Evolutionary conservation across 331 rosid genomes (phyloP).

Genomic region (Stylosanthes scabra): DNA sequence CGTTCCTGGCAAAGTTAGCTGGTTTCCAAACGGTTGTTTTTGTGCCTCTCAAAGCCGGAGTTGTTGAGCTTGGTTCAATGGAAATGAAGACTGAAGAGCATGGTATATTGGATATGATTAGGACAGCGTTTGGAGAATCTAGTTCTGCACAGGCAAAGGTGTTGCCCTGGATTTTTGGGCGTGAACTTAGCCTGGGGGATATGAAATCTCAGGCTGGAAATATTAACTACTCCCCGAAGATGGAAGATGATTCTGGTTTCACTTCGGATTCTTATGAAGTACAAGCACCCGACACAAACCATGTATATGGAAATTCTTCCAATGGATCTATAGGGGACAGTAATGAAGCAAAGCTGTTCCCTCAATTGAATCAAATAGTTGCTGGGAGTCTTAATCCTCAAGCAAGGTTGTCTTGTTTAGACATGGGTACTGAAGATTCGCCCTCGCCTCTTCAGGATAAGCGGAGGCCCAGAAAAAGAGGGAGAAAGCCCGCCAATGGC

Average conservation of each 20-base stretch:
- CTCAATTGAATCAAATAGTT: constrained; percentile 62
- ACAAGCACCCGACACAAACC: constrained; percentile 61
- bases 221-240: constrained; percentile 80
- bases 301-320: constrained; percentile 66
- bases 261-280: constrained; percentile 74
- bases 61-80: constrained; percentile 79
- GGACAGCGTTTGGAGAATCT: constrained; percentile 61
- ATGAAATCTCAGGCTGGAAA: constrained; percentile 68
- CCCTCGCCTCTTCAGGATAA: constrained; percentile 70
- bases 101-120: constrained; percentile 60
- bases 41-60: constrained; percentile 83
- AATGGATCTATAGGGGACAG: constrained; percentile 68
- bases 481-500: constrained; percentile 96
- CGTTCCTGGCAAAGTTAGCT: constrained; percentile 62
- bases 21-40: constrained; percentile 82
- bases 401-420: constrained; percentile 57
- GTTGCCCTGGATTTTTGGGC: constrained; percentile 87
- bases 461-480: constrained; percentile 89
- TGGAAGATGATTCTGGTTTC: constrained; percentile 77
- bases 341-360: constrained; percentile 65
- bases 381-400: constrained; percentile 71
- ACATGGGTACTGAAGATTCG: constrained; percentile 73
- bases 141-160: constrained; percentile 66
- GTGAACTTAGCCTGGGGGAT: constrained; percentile 79
- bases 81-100: constrained; percentile 72